A percentile compares a stretch with the other conserved stretches of the same genome.
These are phyloP conservation scores for Fusarium sp. DNA, from an alignment of 2,329 filamentous ascomycete genomes.

Conservation along the genomic window DNA sequence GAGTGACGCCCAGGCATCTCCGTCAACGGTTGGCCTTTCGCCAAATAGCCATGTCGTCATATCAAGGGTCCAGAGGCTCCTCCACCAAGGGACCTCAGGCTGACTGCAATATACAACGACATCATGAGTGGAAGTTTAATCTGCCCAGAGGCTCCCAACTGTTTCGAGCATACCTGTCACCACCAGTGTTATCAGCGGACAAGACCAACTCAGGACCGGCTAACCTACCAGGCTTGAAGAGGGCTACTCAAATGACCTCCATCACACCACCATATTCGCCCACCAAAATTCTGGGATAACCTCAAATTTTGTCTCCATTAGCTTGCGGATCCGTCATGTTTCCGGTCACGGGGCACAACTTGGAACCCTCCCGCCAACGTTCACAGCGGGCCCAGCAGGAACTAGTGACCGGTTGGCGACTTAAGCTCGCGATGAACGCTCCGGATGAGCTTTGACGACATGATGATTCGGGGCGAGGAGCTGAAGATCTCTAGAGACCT, in stretches of 20 bases:
- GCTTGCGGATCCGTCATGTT: neutral
- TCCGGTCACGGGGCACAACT: slow-evolving; percentile 4
- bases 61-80: neutral
- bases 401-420: neutral
- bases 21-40: neutral
- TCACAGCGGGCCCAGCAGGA: neutral
- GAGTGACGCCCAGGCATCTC: neutral
- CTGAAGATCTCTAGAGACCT: neutral
- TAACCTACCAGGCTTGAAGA: neutral
- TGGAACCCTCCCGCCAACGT: neutral
- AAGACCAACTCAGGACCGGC: neutral
- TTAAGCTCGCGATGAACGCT: neutral
- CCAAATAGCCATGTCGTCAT: slow-evolving; percentile 1
- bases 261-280: neutral
- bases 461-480: neutral
- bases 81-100: neutral
- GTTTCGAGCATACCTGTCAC: slow-evolving; percentile 2
- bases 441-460: neutral
- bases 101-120: neutral
- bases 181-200: neutral
- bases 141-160: neutral
- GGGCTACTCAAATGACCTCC: neutral
- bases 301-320: neutral
- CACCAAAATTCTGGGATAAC: neutral
- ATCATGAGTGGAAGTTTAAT: neutral